Percentiles rank a stretch among this genome's conserved stretches.
Conservation (phyloP, 2,329 filamentous ascomycete genomes). For the Didymellaceae sp. region DNA sequence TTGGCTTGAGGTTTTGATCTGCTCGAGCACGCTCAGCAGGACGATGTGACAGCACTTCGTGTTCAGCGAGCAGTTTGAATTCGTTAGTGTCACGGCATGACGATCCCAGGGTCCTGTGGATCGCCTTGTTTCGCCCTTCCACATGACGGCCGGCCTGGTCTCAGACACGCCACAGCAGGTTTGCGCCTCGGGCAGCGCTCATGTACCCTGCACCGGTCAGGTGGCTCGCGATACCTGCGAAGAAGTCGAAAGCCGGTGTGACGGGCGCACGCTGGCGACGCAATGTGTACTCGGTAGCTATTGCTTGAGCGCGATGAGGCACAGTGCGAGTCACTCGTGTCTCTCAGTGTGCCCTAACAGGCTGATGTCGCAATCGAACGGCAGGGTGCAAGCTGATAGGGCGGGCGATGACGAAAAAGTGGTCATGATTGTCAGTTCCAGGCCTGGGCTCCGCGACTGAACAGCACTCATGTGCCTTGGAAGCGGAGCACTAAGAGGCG, state of each 20-base stretch:
- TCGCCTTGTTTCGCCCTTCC: constrained; percentile 7
- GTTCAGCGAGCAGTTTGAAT: neutral
- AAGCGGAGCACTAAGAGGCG: constrained; percentile 12
- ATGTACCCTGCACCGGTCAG: neutral
- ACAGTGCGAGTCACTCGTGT: constrained; percentile 6
- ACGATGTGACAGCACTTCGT: neutral
- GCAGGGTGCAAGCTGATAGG: constrained; percentile 5
- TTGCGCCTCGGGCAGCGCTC: constrained; percentile 1
- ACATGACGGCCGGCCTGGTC: constrained; percentile 14
- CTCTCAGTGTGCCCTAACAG: constrained; percentile 1
- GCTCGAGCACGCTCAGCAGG: neutral
- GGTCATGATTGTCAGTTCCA: constrained; percentile 13
- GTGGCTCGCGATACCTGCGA: constrained; percentile 5
- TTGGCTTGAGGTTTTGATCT: neutral
- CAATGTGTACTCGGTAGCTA: neutral
- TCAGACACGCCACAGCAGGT: constrained; percentile 15
- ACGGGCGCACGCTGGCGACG: neutral
- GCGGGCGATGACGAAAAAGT: constrained; percentile 3
- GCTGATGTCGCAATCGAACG: constrained; percentile 18
- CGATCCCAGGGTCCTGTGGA: constrained; percentile 13
- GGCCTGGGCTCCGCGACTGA: constrained; percentile 1
- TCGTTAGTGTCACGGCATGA: neutral
- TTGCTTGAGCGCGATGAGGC: constrained; percentile 5
- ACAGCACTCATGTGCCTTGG: neutral
- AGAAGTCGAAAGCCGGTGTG: constrained; percentile 1